A percentile compares a stretch with the other conserved stretches of the same genome.
Conservation (phyloP, 257 asterid species). For the Anisodus acutangulus region DNA sequence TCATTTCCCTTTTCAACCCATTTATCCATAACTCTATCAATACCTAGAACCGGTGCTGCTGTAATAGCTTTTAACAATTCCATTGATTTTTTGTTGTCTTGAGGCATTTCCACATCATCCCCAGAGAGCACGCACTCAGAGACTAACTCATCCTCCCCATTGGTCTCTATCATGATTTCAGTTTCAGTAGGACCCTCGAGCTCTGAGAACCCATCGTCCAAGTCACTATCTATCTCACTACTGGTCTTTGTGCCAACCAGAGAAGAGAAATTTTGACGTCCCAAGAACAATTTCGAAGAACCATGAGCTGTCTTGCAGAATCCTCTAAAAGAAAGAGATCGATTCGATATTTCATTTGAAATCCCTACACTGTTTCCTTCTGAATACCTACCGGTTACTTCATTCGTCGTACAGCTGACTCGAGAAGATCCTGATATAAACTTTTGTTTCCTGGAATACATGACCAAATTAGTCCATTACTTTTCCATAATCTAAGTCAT, state of each 20-base stretch:
- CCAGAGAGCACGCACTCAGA: conserved; percentile 42
- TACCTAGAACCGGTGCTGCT: conserved; percentile 42
- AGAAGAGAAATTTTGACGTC: conserved; percentile 50
- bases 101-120: conserved; percentile 29
- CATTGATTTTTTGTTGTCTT: conserved; percentile 36
- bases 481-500: background rate
- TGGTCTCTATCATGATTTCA: conserved; percentile 23
- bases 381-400: conserved; percentile 39
- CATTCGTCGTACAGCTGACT: conserved; percentile 37
- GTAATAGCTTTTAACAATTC: conserved; percentile 55
- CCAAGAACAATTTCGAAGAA: conserved; percentile 35
- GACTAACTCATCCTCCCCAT: conserved; percentile 31
- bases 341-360: conserved; percentile 34
- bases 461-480: background rate
- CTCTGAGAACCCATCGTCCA: conserved; percentile 52
- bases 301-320: conserved; percentile 42
- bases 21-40: conserved; percentile 54
- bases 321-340: conserved; percentile 38
- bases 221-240: conserved; percentile 46
- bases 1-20: conserved; percentile 75
- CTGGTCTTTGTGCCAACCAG: conserved; percentile 56
- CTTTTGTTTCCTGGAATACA: conserved; percentile 55
- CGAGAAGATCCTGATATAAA: conserved; percentile 40
- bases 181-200: conserved; percentile 45
- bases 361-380: conserved; percentile 40